Evolutionary conservation across 352 stramenopile genomes (phyloP), one percentile per base, ranked within the genome.

Genomic region (Globisporangium ultimum): DNA sequence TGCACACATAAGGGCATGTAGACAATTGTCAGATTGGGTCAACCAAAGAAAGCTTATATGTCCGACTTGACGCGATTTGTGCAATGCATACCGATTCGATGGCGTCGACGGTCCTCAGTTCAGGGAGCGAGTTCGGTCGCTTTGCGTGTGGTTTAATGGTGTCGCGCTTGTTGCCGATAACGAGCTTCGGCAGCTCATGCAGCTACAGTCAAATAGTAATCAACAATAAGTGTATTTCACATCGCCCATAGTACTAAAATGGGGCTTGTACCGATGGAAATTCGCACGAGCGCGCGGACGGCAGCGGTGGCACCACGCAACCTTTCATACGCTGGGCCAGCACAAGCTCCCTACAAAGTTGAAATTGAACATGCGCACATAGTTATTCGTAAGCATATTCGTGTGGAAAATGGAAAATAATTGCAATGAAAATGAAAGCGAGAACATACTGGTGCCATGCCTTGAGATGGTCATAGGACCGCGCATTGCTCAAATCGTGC

Each of bases 121-220:
- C 80, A 0, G 66, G 38, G 2, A 69, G 53, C 1, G 60, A 59
- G 20, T 57, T 67, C 21, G 67, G 38, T 1, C 76, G 67, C 64
- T 76, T 75, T 7, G 65, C 70, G 7, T 68, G 67, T 1, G 55
- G 42, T 6, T 53, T 46, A 18, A 89, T 47, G 1, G 76, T 61
- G 56, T 95, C 86, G 40, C 73, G 76, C 65, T 95, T 95, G 67
- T 83, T 93, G 45, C 84, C 86, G n/a, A 95, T 56, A 22, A 95
- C 68, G 7, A 95, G 71, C 61, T 90, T 91, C 11, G 86, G 86
- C 48, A 95, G 59, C 2, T 52, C 48, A 3, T 68, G 45, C 4
- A 88, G 63, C 71, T 85, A 53, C 34, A 53, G 1, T n/a, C 21
- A n/a, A 17, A 43, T 46, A 5, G 28, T 10, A 8, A 17, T 22